phyloP scores from a whole-genome alignment of 2,329 filamentous ascomycete genomes.

The Aspergillus tanneri region DNA sequence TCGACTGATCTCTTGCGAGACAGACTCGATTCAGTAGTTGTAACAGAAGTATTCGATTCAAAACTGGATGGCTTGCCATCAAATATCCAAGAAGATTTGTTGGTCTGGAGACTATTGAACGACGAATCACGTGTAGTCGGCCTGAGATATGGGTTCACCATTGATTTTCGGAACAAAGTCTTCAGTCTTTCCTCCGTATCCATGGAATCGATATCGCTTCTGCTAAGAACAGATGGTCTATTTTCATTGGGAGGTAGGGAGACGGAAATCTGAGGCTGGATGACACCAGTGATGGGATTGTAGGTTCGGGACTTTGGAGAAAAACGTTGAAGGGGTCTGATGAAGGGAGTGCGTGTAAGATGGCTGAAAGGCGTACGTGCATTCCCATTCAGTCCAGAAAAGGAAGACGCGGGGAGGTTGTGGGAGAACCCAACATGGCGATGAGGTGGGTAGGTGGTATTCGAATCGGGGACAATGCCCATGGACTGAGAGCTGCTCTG shows the following conservation, averaged over 20 bases:
- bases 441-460: not conserved
- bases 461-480: not conserved
- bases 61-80: slow-evolving; percentile 10
- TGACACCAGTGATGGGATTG: not conserved
- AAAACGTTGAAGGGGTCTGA: slow-evolving; percentile 9
- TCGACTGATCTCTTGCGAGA: slow-evolving; percentile 18
- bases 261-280: not conserved
- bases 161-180: no score
- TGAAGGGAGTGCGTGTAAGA: slow-evolving; percentile 6
- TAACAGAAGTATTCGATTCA: slow-evolving; percentile 11
- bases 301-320: slow-evolving; percentile 6
- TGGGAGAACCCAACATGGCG: not conserved
- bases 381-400: not conserved
- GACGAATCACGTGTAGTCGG: slow-evolving; percentile 13
- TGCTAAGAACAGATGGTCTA: no score
- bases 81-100: slow-evolving; percentile 10
- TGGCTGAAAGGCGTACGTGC: not conserved
- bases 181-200: no score
- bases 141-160: no score
- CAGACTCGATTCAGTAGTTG: slow-evolving; percentile 3
- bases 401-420: not conserved
- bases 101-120: slow-evolving; percentile 11
- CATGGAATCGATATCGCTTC: no score
- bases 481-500: not conserved
- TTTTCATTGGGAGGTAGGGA: not conserved